Percentiles rank a stretch among this genome's conserved stretches.
Evolutionary conservation across 345 rosid species (phyloP).

Genomic region (Brassica rapa): DNA sequence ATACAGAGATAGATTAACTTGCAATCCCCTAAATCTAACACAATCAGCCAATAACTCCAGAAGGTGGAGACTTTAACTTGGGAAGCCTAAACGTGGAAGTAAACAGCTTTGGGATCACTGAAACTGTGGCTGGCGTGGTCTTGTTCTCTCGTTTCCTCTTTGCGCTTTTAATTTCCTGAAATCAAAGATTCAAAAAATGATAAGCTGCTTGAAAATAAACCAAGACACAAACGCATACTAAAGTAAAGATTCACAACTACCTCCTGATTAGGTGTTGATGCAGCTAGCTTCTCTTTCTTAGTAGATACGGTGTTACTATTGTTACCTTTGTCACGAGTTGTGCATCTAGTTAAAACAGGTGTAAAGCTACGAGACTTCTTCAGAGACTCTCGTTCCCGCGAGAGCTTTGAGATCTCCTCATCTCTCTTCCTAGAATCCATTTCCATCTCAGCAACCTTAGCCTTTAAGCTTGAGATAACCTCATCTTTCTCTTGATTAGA

Average conservation of each 20-base stretch:
- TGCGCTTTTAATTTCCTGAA: conserved; percentile 52
- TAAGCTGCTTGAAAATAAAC: conserved; percentile 1
- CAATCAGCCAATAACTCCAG: conserved; percentile 15
- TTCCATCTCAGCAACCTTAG: conserved; percentile 57
- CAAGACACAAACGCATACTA: not conserved
- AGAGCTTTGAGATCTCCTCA: conserved; percentile 50
- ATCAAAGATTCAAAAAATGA: conserved; percentile 15
- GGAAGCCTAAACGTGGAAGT: conserved; percentile 71
- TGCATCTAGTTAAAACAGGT: conserved; percentile 51
- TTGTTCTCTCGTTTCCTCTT: conserved; percentile 62
- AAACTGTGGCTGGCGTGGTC: conserved; percentile 20
- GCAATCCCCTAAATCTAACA: conserved; percentile 5
- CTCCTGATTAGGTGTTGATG: conserved; percentile 44
- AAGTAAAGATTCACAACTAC: conserved; percentile 40
- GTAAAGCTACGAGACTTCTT: conserved; percentile 51
- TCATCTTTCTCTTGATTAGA: conserved; percentile 65
- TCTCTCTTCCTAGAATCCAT: conserved; percentile 46
- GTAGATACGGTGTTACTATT: conserved; percentile 21
- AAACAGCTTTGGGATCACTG: conserved; percentile 69
- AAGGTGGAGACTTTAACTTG: conserved; percentile 61
- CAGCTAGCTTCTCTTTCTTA: conserved; percentile 46
- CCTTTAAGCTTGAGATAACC: conserved; percentile 49
- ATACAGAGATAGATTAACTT: conserved; percentile 29
- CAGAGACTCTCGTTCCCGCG: conserved; percentile 52
- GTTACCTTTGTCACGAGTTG: conserved; percentile 26